A percentile compares a stretch with the other conserved stretches of the same genome.
These are phyloP conservation scores for Pinus tabuliformis DNA, from an alignment of 75 land plant genomes.

Conservation along the genomic window DNA sequence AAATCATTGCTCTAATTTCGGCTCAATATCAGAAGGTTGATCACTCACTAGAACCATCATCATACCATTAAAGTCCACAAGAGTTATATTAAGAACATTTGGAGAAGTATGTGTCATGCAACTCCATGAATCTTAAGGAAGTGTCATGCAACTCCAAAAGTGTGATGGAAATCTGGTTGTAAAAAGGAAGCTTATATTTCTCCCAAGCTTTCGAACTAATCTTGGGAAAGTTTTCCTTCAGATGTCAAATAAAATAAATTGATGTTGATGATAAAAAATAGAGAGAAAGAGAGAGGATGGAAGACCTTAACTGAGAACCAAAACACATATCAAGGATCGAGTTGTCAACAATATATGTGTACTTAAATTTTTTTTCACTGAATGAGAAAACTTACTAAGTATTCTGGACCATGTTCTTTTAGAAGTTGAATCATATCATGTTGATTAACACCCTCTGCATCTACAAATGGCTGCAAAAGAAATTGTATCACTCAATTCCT, in stretches of 20 bases:
- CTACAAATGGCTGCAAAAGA: too few relatives aligned
- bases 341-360: neutral
- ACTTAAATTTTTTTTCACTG: neutral
- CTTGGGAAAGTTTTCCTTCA: neutral
- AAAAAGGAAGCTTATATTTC: too few relatives aligned
- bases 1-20: too few relatives aligned
- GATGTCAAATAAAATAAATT: neutral
- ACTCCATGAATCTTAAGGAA: too few relatives aligned
- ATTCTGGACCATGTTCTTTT: constrained; percentile 2
- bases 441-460: too few relatives aligned
- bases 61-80: too few relatives aligned
- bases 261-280: neutral
- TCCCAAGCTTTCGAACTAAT: neutral
- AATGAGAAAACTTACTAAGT: constrained; percentile 6
- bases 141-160: too few relatives aligned
- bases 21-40: too few relatives aligned
- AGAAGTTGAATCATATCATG: neutral
- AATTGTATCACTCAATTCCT: neutral
- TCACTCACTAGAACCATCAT: too few relatives aligned
- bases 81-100: too few relatives aligned
- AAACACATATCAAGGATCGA: neutral
- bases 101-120: too few relatives aligned
- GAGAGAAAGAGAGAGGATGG: neutral
- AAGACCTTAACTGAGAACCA: neutral
- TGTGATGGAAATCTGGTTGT: too few relatives aligned